Evolutionary conservation across 768 basidiomycete genomes (phyloP), one percentile per base, ranked within the genome.

Genomic region (Hydnomerulius pinastri): DNA sequence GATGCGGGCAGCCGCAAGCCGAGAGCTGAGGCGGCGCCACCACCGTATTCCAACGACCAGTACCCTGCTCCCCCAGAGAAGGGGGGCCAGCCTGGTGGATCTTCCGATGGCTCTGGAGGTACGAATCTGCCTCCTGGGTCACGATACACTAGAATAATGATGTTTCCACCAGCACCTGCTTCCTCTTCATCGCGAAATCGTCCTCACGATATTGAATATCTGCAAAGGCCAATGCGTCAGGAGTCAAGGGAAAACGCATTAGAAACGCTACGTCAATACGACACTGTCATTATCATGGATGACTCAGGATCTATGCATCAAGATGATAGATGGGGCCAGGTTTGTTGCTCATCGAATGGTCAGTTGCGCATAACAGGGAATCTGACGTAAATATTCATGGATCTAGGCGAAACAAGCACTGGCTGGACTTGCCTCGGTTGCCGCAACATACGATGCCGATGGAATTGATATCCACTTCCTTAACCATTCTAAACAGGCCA

Each of bases 401-500:
- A 2, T 54, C 60, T 32, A 29, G 13, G 13, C 29, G 29, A 30
- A 30, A 30, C 29, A 50, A 2, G 57, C 53, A 0, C 41, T 85
- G 25, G 72, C 73, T 35, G 62, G 67, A 3, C 70, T 87, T 9
- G 82, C 81, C 11, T 67, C 72, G 6, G 66, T 67, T 6, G 82
- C 82, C 1, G 64, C 73, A 1, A 51, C 63, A 33, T 84, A 85
- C 45, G 83, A 83, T 53, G 59, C 54, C 6, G 77, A 84, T 49
- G 85, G 85, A 2, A 77, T 87, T 33, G 85, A 86, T 50, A 71
- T 86, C 4, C 66, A 80, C 55, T 87, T 87, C 66, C 58, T 87
- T 46, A 85, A 86, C 52, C 61, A 72, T 43, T 35, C 47, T 25
- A 57, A 47, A 45, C 57, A 58, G 28, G 72, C 71, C 0, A 39